These are phyloP conservation scores for Mortierella hygrophila DNA, from an alignment of 192 early-diverging fungal species.

Conservation along the genomic window DNA sequence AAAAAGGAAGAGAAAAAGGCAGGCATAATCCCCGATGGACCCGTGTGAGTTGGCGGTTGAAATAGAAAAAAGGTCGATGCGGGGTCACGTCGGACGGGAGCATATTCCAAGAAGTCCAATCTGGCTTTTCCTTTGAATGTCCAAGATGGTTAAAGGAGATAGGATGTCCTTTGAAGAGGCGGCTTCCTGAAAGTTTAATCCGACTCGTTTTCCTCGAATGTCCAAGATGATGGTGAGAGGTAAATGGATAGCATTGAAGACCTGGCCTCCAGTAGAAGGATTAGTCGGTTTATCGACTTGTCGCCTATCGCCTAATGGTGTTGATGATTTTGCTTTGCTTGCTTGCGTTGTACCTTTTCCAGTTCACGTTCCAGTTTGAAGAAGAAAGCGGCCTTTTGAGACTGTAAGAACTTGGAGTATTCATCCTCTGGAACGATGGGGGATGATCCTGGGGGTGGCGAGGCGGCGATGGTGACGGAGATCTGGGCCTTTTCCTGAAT, in stretches of 20 bases:
- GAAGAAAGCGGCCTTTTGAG: constrained; percentile 96
- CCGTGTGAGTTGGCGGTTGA: constrained; percentile 4
- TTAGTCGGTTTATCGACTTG: neutral
- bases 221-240: neutral
- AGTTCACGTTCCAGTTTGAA: constrained; percentile 98
- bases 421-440: constrained; percentile 60
- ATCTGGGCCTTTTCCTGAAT: constrained; percentile 64
- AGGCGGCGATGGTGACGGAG: constrained; percentile 56
- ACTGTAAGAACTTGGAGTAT: constrained; percentile 72
- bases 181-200: too few species aligned
- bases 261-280: neutral
- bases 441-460: constrained; percentile 55
- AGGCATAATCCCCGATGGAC: neutral
- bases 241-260: neutral
- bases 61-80: constrained; percentile 20
- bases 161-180: too few species aligned
- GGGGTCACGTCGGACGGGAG: neutral
- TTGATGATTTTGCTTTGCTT: neutral
- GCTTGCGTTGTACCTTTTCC: constrained; percentile 80
- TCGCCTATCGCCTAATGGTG: neutral
- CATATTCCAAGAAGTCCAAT: neutral
- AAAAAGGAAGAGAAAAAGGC: neutral
- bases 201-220: too few species aligned
- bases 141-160: too few species aligned
- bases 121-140: neutral